Base-by-base conservation (phyloP, 371 early-diverging fungal genomes). In the Spiromyces aspiralis region DNA sequence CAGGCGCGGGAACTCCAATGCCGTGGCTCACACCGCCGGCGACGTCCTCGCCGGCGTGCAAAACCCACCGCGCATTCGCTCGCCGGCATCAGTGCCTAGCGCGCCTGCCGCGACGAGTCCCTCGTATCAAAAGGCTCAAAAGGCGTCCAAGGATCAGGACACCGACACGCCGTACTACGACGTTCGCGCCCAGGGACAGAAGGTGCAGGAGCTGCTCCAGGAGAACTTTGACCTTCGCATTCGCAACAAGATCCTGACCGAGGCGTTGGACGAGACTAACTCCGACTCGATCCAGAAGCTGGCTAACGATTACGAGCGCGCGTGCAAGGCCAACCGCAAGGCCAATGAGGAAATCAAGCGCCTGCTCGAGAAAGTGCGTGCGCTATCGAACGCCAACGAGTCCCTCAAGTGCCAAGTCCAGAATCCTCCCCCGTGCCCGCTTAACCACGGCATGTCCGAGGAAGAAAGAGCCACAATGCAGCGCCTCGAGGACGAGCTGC, bases 201-300 rank as follows among this genome's bases (percentile, higher is more conserved):
- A 46, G 20, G 42, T 53, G 6, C 53, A 53, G 23, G 10, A 53
- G 23, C 46, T 53, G 3, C 21, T 53, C 2, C 46, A 53, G 20
- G 47, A 46, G 21, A 53, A 53, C 23, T 53, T 53, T 48, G 53
- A 53, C 28, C 48, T 53, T 4, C 48, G 41, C 23, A 23, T 53
- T 41, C 25, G 53, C 4, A 53, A 53, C 48, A 49, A 48, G 27
- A 45, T 48, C 10, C 42, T 53, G 25, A 53, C 24, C 24, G 53
- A 53, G 4, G 25, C 44, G 12, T 28, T 53, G 10, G 35, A 66
- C 71, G 78, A 76, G 67, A 56, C 24, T 26, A 3, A 3, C 2
- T 55, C 25, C 16, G 12, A 4, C 27, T 26, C 2, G 23, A 43
- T 27, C 24, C n/a, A 25, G 1, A 24, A 23, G 35, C 4, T 46